Base-by-base conservation (phyloP, 176 grass and related monocot genomes). In the Oryza longistaminata region DNA sequence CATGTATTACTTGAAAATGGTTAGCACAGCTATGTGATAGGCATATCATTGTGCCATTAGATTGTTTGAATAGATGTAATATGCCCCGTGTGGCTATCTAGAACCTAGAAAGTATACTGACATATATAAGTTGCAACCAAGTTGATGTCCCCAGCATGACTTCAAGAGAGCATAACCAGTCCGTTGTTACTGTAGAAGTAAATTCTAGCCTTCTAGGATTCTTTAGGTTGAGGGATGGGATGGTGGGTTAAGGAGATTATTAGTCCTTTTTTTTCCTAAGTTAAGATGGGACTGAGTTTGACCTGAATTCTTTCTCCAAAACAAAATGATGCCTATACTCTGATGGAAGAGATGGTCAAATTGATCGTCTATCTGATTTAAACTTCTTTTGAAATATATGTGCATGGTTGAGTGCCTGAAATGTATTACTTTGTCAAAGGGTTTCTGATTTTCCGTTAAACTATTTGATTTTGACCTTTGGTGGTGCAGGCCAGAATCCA, bases 401-500 rank as follows among this genome's bases (percentile, higher is more conserved):
- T 49, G n/a, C 31, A 7, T 17, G 29, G 11, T 61, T 45, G 9
- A 82, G 48, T 76, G 53, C 5, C 46, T 72, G 29, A 39, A 76
- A 53, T 70, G 65, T 71, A 71, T 65, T 40, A 31, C 34, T 81
- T 90, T n/a, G 46, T 5, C 15, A n/a, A 66, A 22, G 10, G 0
- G 6, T 43, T 26, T 71, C 10, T 3, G 31, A 33, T 40, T 79
- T 84, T 66, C 6, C 27, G 22, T 68, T 12, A 66, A 42, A 81
- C 74, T 76, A 83, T 45, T 69, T 39, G 22, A 70, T 53, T 46
- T 11, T 48, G 9, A 31, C 35, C 66, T 65, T 83, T 43, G 73
- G 34, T 87, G 81, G 77, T 86, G 64, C 77, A 93, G 93, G 88
- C 96, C 93, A 73, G 94, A 97, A 82, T 97, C 85, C 42, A 97